phyloP scores from a whole-genome alignment of 139 green algal genomes.

The Chlorella sorokiniana region DNA sequence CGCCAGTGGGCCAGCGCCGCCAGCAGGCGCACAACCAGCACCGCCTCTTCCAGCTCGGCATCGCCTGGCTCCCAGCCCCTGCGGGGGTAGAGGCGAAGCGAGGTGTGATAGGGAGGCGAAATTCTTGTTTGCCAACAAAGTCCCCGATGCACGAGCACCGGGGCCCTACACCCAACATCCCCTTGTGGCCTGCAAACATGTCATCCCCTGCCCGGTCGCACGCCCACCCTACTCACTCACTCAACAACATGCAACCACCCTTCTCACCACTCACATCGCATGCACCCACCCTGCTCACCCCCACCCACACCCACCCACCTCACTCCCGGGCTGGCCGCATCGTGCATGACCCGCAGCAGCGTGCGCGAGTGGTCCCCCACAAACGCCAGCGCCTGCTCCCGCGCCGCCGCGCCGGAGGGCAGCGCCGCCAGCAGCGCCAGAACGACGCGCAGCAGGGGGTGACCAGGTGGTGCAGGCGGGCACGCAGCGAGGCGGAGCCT shows the following conservation, averaged over 20 bases:
- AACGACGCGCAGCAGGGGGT: constrained; percentile 55
- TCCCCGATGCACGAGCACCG: too few species aligned
- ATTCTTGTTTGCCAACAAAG: too few species aligned
- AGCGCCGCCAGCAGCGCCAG: constrained; percentile 52
- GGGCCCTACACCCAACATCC: too few species aligned
- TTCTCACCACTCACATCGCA: too few species aligned
- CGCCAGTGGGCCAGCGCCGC: constrained; percentile 39
- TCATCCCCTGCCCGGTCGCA: not conserved
- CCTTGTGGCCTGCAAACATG: too few species aligned
- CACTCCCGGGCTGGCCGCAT: constrained; percentile 46
- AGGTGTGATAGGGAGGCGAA: not conserved
- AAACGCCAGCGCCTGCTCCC: constrained; percentile 53
- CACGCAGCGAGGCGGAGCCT: constrained; percentile 1
- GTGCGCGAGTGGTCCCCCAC: constrained; percentile 53
- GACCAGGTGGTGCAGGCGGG: constrained; percentile 44
- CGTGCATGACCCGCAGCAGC: constrained; percentile 59
- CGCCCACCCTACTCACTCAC: too few species aligned
- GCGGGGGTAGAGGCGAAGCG: not conserved
- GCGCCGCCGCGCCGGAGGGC: constrained; percentile 45
- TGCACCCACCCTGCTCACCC: too few species aligned
- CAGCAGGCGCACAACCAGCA: constrained; percentile 60
- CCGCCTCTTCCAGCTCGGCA: constrained; percentile 66
- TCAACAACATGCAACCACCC: too few species aligned
- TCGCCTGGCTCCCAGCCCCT: constrained; percentile 52
- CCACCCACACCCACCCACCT: constrained; percentile 32